These are phyloP conservation scores for Globisporangium ultimum DNA, from an alignment of 352 stramenopile genomes.

Conservation along the genomic window DNA sequence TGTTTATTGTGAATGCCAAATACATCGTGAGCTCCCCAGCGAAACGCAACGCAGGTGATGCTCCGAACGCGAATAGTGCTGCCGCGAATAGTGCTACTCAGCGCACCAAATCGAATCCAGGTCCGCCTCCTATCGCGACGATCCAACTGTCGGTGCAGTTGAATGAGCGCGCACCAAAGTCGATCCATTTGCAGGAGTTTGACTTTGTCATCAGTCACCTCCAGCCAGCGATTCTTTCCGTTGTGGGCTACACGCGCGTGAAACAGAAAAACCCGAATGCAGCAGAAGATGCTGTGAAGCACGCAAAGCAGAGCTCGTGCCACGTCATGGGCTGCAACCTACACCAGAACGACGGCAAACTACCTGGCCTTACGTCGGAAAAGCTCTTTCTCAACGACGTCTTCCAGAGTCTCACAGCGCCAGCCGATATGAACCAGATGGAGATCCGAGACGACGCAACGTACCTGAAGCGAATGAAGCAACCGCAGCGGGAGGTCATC, in stretches of 20 bases:
- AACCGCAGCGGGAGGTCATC: conserved; percentile 25
- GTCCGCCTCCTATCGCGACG: conserved; percentile 28
- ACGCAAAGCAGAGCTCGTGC: conserved; percentile 41
- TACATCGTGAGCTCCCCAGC: conserved; percentile 35
- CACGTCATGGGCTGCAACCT: conserved; percentile 66
- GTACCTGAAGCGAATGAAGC: conserved; percentile 53
- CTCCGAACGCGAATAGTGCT: not conserved
- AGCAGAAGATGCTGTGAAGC: conserved; percentile 19
- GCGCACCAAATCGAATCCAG: not conserved
- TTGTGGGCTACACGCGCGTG: conserved; percentile 20
- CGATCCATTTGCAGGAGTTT: conserved; percentile 38
- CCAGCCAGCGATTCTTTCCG: conserved; percentile 38
- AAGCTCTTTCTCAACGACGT: conserved; percentile 63
- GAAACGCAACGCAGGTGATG: not conserved
- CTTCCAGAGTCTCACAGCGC: conserved; percentile 60
- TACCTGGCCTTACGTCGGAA: conserved; percentile 7
- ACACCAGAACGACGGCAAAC: conserved; percentile 24
- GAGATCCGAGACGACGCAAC: conserved; percentile 61
- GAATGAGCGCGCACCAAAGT: conserved; percentile 23
- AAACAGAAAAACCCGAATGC: conserved; percentile 10
- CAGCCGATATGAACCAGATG: conserved; percentile 60
- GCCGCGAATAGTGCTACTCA: not conserved
- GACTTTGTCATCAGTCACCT: conserved; percentile 59
- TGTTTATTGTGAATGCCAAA: conserved; percentile 34
- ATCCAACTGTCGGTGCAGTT: conserved; percentile 47